Evolutionary conservation across 2,329 filamentous ascomycete species (phyloP).

Genomic region (Stagonosporopsis tanaceti): DNA sequence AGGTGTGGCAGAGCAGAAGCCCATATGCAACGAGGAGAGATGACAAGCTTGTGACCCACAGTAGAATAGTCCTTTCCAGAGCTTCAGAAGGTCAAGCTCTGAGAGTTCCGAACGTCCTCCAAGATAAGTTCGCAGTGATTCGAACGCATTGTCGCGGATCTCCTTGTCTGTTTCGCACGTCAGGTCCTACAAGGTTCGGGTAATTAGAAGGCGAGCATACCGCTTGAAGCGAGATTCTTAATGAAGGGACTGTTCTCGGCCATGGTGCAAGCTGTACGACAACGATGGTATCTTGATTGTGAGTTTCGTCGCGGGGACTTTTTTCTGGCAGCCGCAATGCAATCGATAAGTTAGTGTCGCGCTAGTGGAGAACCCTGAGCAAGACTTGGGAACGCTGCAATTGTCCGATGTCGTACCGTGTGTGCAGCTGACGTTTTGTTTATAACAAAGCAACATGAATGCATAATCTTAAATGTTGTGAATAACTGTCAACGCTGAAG

Average conservation of each 20-base stretch:
- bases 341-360: constrained; percentile 20
- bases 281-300: background rate
- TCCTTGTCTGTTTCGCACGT: constrained; percentile 70
- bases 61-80: constrained; percentile 96
- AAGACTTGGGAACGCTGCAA: background rate
- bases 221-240: constrained; percentile 83
- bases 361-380: background rate
- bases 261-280: background rate
- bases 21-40: background rate
- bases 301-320: constrained; percentile 13
- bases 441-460: too few relatives aligned
- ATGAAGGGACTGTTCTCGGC: constrained; percentile 71
- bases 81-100: constrained; percentile 78
- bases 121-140: constrained; percentile 80
- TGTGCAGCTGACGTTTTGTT: background rate
- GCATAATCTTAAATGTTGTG: too few relatives aligned
- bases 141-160: constrained; percentile 78
- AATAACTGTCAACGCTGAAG: too few relatives aligned
- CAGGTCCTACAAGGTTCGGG: constrained; percentile 5
- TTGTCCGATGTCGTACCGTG: too few relatives aligned
- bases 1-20: background rate
- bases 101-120: constrained; percentile 68
- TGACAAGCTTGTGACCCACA: constrained; percentile 52
- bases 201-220: constrained; percentile 53
- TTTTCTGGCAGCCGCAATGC: constrained; percentile 15